These are phyloP conservation scores for Gautieria morchelliformis DNA, from an alignment of 768 basidiomycete species.

Conservation along the genomic window DNA sequence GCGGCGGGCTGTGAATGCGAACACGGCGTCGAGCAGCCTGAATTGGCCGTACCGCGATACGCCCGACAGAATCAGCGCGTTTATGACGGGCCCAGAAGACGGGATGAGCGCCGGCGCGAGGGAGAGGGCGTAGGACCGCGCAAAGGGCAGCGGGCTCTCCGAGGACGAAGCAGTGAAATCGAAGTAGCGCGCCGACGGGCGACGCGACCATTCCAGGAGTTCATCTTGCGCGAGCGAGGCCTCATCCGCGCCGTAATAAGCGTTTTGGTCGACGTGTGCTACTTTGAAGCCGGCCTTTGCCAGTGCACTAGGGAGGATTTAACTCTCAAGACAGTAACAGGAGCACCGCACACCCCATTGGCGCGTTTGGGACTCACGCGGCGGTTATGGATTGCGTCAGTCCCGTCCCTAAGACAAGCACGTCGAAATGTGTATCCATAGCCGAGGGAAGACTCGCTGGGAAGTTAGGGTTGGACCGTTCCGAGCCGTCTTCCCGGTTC, in stretches of 20 bases:
- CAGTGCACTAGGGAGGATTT: conserved; percentile 50
- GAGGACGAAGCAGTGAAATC: conserved; percentile 10
- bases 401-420: conserved; percentile 32
- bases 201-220: conserved; percentile 58
- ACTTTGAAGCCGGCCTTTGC: conserved; percentile 83
- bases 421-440: conserved; percentile 24
- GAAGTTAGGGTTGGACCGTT: too few relatives aligned
- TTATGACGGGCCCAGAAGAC: conserved; percentile 68
- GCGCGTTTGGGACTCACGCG: conserved; percentile 54
- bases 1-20: too few relatives aligned
- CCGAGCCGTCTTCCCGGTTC: too few relatives aligned
- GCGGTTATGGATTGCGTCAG: conserved; percentile 78
- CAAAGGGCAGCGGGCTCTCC: conserved; percentile 30
- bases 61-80: conserved; percentile 69
- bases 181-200: conserved; percentile 15
- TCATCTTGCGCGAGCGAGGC: conserved; percentile 80
- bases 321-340: conserved; percentile 8
- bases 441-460: too few relatives aligned
- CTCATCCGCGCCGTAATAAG: conserved; percentile 78
- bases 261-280: conserved; percentile 77
- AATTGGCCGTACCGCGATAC: conserved; percentile 91
- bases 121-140: conserved; percentile 77
- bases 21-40: conserved; percentile 65
- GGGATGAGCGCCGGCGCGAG: conserved; percentile 78
- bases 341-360: too few relatives aligned